Evolutionary conservation across 495 filamentous ascomycete species (phyloP).

Genomic region (Podospora fimiseda): DNA sequence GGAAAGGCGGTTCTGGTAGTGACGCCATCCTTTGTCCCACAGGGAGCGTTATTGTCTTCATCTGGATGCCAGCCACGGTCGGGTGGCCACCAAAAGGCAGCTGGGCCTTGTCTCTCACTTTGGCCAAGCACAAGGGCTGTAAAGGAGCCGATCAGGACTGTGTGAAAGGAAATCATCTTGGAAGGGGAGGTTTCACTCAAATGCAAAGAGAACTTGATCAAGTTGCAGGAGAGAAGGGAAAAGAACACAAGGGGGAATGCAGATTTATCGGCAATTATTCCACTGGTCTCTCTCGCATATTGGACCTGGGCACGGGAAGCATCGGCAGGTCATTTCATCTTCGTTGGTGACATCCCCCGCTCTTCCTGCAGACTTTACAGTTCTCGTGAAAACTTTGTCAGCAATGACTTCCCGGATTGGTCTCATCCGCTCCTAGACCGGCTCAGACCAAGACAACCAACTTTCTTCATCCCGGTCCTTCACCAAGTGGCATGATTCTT

Average conservation of each 20-base stretch:
- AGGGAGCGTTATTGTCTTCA: slow-evolving; percentile 42
- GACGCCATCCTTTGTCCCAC: slow-evolving; percentile 34
- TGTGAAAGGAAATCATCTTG: background rate
- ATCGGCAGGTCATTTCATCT: background rate
- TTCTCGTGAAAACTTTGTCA: background rate
- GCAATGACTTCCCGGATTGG: background rate
- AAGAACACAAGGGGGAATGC: background rate
- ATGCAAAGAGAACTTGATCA: background rate
- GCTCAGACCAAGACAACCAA: background rate
- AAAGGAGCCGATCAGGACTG: background rate
- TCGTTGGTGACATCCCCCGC: background rate
- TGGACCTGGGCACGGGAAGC: background rate
- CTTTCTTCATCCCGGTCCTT: background rate
- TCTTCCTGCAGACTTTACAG: background rate
- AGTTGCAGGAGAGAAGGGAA: background rate
- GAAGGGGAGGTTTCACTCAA: background rate
- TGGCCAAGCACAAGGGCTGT: slow-evolving; percentile 6
- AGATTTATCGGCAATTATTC: background rate
- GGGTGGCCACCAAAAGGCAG: slow-evolving; percentile 45
- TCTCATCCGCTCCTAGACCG: no score
- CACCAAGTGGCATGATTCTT: background rate
- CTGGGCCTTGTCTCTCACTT: slow-evolving; percentile 39
- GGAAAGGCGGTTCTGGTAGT: slow-evolving; percentile 40
- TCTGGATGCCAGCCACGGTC: slow-evolving; percentile 39
- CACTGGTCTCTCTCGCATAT: background rate